Percentiles rank a stretch among this genome's conserved stretches.
These are phyloP conservation scores for Suillus luteus DNA, from an alignment of 768 basidiomycete species.

Conservation along the genomic window DNA sequence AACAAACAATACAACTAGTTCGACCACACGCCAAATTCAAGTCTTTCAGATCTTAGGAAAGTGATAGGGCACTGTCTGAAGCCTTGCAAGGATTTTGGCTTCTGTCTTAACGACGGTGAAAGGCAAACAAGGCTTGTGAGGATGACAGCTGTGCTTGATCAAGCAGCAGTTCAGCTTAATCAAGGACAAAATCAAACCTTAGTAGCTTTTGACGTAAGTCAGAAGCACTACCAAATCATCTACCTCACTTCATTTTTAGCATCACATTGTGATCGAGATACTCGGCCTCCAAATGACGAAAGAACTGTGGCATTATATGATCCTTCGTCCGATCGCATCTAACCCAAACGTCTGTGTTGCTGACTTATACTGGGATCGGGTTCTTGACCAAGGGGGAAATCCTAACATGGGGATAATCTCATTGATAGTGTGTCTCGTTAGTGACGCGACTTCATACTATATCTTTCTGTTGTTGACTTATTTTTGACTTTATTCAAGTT, in stretches of 20 bases:
- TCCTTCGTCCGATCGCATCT: not conserved
- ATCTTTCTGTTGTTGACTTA: not conserved
- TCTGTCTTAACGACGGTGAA: not conserved
- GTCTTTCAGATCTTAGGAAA: not conserved
- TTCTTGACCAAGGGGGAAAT: not conserved
- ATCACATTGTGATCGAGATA: not conserved
- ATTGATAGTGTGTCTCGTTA: not conserved
- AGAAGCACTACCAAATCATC: not conserved
- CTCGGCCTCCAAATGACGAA: not conserved
- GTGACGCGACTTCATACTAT: not conserved
- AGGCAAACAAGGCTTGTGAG: not conserved
- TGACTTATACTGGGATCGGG: not conserved
- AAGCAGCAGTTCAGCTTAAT: no score
- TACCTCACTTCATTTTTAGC: not conserved
- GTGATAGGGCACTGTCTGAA: not conserved
- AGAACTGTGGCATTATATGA: not conserved
- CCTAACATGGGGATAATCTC: not conserved
- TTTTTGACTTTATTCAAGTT: not conserved
- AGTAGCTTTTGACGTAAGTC: not conserved
- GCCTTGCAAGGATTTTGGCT: not conserved
- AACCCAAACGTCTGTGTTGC: no score
- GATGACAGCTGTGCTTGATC: not conserved
- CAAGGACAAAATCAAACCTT: not conserved
- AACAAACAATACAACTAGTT: not conserved
- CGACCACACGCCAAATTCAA: not conserved